A percentile compares a stretch with the other conserved stretches of the same genome.
Evolutionary conservation across 2,329 filamentous ascomycete genomes (phyloP).

Genomic region (Raffaelea albimanens): DNA sequence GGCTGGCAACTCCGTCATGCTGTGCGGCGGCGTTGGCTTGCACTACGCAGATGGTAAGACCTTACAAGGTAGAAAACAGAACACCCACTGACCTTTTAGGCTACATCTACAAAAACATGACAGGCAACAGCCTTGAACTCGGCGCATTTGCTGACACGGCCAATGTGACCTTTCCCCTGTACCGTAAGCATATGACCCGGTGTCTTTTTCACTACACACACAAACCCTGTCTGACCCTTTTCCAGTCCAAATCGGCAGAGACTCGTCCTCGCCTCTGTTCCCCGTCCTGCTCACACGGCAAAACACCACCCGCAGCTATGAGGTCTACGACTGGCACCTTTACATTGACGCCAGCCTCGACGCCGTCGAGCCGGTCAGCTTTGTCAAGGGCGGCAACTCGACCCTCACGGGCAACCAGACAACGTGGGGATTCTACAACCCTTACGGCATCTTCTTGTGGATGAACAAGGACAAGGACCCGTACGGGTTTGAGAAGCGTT

Average conservation of each 20-base stretch:
- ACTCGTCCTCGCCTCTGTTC: slow-evolving; percentile 1
- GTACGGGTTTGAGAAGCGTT: no score
- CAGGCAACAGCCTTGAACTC: not conserved
- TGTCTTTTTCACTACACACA: no score
- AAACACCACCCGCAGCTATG: slow-evolving; percentile 5
- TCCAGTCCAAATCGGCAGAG: slow-evolving; percentile 7
- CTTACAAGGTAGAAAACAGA: no score
- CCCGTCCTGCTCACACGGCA: slow-evolving; percentile 4
- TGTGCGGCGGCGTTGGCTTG: no score
- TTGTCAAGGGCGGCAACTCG: slow-evolving; percentile 6
- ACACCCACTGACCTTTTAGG: no score
- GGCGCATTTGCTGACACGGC: no score
- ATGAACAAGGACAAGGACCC: no score
- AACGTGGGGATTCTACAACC: slow-evolving; percentile 10
- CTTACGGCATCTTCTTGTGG: slow-evolving; percentile 8
- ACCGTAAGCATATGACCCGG: no score
- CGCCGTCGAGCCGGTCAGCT: slow-evolving; percentile 9
- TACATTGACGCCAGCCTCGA: slow-evolving; percentile 8
- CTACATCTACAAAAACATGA: slow-evolving; percentile 12
- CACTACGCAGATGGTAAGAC: no score
- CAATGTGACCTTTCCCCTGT: no score
- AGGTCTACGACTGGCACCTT: slow-evolving; percentile 2
- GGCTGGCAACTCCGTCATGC: no score
- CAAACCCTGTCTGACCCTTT: no score
- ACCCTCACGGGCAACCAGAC: slow-evolving; percentile 8